Base-by-base conservation (phyloP, 2,329 filamentous ascomycete species). In the Pseudogymnoascus sp. region DNA sequence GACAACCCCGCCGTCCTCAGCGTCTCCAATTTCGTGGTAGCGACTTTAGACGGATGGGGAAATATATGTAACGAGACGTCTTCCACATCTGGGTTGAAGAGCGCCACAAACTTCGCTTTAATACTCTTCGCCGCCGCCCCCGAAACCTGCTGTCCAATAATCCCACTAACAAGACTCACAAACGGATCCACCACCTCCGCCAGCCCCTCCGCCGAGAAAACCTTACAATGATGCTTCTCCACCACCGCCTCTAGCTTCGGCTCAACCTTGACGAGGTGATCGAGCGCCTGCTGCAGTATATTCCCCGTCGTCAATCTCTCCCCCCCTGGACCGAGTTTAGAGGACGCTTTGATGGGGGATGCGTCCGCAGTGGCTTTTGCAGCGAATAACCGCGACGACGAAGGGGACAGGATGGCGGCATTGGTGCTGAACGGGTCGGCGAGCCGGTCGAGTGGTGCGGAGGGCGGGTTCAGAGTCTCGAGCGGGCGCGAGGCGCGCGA, bases 101-200 rank as follows among this genome's bases (percentile, higher is more conserved):
- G 76, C 1, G 78, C 80, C 17, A 96, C 76, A 72, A 97, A 97
- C 66, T 90, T 93, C 58, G 82, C 83, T 73, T 93, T 92, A 76
- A 99, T 97, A 5, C 89, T 89, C 67, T 84, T 88, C 10, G 94
- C 94, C 0, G 94, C 94, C 5, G 92, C 91, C 15, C 93, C 92
- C 0, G 92, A 96, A 17, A 99, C 93, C 77, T 99, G 94, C 75
- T 97, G 94, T 60, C 90, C 92, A 68, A 97, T 96, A 71, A 99
- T 97, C 59, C 92, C 89, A 73, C 88, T 92, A 39, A 84, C 82
- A 35, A 99, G 80, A 62, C 84, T 86, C 68, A 88, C 87, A 70
- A 97, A 99, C 0, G 94, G 94, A 74, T 97, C 91, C 63, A 97
- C 84, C 65, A 84, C 80, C 74, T 97, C 91, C 29, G 87, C 84